Evolutionary conservation across 495 filamentous ascomycete genomes (phyloP), one percentile per base, ranked within the genome.

Genomic region (Darksidea phi): DNA sequence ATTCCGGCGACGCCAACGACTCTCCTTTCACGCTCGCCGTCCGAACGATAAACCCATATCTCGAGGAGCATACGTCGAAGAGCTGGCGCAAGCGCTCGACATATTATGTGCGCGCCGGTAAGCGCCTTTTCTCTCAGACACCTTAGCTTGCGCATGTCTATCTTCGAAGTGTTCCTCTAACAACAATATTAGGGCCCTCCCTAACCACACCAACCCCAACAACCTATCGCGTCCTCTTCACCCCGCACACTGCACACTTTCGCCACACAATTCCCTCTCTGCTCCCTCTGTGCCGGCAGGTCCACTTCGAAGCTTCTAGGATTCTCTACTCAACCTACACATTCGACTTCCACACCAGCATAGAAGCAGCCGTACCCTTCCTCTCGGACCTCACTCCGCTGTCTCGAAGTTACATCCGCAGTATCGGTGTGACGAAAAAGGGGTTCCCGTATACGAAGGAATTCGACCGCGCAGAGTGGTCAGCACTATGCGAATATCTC

Each of bases 281-380:
- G 42, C 75, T 85, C 55, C 46, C 66, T 1, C 74, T 77, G 5
- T 78, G 70, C 70, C 73, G 67, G 18, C 74, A 74, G 49, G 75
- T 80, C 46, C 71, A 83, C 68, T 62, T 64, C 34, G 82, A 85
- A 68, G 75, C 76, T 17, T 65, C 75, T 23, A 66, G 74, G 21
- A n/a, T 80, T 0, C 70, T 85, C 24, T 85, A 85, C 67, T 69
- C 69, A 13, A 60, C 63, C n/a, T 77, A 80, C 61, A 71, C 70
- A 2, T 82, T 85, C 68, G 73, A 76, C 59, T 84, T 85, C 67
- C 76, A 74, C 25, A 70, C 70, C 54, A 70, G 80, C 65, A 69
- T 84, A 63, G 82, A 82, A 64, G 76, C 80, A 41, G 73, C 81
- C 12, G 70, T 77, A n/a, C 79, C 81, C 7, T 84, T 84, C 70